A percentile compares a stretch with the other conserved stretches of the same genome.
Conservation (phyloP, 108 stramenopile genomes). For the Seminavis robusta region DNA sequence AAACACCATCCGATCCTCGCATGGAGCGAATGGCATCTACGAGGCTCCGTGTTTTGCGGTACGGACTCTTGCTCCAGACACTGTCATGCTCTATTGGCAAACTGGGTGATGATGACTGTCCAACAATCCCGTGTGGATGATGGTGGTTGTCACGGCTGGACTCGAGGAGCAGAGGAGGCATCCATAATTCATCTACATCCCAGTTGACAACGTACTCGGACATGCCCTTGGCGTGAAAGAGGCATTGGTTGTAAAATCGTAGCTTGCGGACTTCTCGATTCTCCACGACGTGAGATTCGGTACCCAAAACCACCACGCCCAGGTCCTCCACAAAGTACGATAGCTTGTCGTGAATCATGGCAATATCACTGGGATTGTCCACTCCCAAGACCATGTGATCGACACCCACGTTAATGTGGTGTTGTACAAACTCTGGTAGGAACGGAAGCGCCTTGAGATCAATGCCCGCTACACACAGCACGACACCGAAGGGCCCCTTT, state of each 20-base stretch:
- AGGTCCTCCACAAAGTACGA: constrained; percentile 9
- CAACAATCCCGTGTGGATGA: no score
- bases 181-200: constrained; percentile 34
- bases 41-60: no score
- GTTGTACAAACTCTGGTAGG: constrained; percentile 18
- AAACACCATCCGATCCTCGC: no score
- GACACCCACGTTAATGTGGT: constrained; percentile 22
- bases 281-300: no score
- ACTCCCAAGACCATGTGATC: constrained; percentile 15
- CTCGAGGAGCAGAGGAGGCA: no score
- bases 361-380: background rate
- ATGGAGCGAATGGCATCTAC: no score
- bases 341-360: constrained; percentile 1
- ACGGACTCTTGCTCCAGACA: no score
- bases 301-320: background rate
- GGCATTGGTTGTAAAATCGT: constrained; percentile 24
- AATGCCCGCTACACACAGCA: constrained; percentile 10
- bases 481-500: background rate
- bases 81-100: no score
- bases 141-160: no score
- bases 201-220: constrained; percentile 20
- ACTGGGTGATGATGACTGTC: no score
- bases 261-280: constrained; percentile 9
- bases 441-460: background rate
- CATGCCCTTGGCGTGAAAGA: constrained; percentile 27